phyloP scores from a whole-genome alignment of 768 basidiomycete genomes.

The Megacollybia marginata region DNA sequence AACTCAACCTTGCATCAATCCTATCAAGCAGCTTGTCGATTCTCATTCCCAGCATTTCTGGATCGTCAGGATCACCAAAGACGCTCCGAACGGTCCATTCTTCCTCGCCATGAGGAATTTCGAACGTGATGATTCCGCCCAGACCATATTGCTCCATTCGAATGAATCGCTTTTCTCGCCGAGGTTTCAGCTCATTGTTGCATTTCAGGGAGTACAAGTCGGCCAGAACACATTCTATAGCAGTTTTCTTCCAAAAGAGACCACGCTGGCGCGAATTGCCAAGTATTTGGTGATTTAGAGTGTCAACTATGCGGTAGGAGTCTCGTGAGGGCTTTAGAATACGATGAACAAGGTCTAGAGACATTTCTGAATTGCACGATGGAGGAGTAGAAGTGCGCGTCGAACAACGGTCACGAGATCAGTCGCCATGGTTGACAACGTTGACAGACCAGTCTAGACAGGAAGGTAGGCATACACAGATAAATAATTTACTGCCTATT shows the following conservation, averaged over 20 bases:
- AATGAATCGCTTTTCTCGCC: constrained; percentile 14
- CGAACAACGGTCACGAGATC: too few species aligned
- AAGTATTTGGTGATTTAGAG: not conserved
- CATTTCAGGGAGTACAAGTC: not conserved
- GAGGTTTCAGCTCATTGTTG: not conserved
- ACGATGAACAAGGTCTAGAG: too few species aligned
- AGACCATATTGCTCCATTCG: constrained; percentile 20
- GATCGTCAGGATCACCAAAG: constrained; percentile 18
- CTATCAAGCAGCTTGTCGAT: constrained; percentile 19
- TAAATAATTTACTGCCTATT: too few species aligned
- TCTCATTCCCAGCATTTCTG: constrained; percentile 17
- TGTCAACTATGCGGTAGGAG: too few species aligned
- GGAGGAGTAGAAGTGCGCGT: too few species aligned
- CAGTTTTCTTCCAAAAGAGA: not conserved
- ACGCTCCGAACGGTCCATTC: constrained; percentile 12
- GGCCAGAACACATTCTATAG: not conserved
- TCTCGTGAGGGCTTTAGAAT: too few species aligned
- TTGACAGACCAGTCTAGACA: too few species aligned
- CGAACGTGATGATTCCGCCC: constrained; percentile 22
- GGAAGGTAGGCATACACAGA: too few species aligned
- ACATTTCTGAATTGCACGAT: too few species aligned
- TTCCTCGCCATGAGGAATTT: constrained; percentile 9
- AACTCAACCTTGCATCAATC: constrained; percentile 18
- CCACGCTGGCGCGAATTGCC: not conserved
- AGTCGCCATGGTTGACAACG: too few species aligned